A percentile compares a stretch with the other conserved stretches of the same genome.
phyloP scores from a whole-genome alignment of 2,329 filamentous ascomycete genomes.

The Samsoniella hepiali region DNA sequence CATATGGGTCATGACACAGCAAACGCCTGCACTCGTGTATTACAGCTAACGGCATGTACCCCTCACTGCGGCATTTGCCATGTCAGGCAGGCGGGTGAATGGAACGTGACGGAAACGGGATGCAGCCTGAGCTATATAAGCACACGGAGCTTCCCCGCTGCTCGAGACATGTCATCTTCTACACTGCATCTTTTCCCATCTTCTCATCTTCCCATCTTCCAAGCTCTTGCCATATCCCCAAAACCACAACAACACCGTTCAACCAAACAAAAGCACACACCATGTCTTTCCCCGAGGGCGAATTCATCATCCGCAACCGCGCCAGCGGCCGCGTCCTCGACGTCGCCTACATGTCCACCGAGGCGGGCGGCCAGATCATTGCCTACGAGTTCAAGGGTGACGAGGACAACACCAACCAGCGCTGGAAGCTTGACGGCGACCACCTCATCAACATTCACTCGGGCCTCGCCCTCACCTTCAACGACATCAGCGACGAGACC shows the following conservation, averaged over 20 bases:
- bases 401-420: slow-evolving; percentile 10
- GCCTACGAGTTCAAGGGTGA: slow-evolving; percentile 2
- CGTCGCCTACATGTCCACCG: slow-evolving; percentile 3
- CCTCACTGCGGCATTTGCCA: slow-evolving; percentile 6
- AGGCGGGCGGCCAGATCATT: background rate
- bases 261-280: background rate
- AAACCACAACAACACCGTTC: background rate
- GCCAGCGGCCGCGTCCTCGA: slow-evolving; percentile 3
- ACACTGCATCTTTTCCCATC: background rate
- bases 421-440: background rate
- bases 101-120: background rate
- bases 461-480: background rate
- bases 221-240: background rate
- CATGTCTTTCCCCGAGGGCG: slow-evolving; percentile 9
- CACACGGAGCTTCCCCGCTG: background rate
- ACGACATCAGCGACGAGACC: background rate
- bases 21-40: background rate
- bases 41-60: background rate
- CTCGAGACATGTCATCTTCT: too few relatives aligned
- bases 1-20: background rate
- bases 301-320: slow-evolving; percentile 8
- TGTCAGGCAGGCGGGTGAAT: background rate
- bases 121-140: background rate
- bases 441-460: slow-evolving; percentile 7
- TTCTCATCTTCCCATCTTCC: background rate